Base-by-base conservation (phyloP, 208 protist species). In the Crithidia sp. region DNA sequence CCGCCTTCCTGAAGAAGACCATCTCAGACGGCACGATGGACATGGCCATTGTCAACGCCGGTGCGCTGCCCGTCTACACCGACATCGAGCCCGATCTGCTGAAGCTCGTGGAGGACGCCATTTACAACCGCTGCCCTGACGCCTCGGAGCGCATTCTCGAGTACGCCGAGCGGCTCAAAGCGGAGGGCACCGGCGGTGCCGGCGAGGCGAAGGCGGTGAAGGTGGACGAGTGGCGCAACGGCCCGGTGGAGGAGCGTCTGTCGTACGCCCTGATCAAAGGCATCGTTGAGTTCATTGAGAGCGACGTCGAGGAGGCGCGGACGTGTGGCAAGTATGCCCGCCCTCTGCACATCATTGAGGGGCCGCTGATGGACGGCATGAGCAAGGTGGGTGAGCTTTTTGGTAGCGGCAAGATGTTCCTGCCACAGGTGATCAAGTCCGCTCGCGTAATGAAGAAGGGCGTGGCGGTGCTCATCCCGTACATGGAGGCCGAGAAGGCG, bases 11-110 rank as follows among this genome's bases (percentile, higher is more conserved):
- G 2, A 93, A 97, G 73, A 84, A 98, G 71, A 91, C 86, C 39
- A 95, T 97, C 69, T 36, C 70, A 7, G 72, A 84, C 14, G 65
- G 72, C n/a, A 95, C 90, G 57, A 97, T 99, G 86, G 97, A 99
- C 82, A 98, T 99, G 96, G 98, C 94, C 65, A 99, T 99, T 65
- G 97, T 99, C 19, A 99, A 99, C 76, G 96, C 97, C 14, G 97
- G 96, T 44, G 84, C 79, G 2, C 74, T 99, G 59, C 95, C 95
- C 36, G 85, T 99, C 65, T 99, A 99, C 86, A 87, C 96, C 64
- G 95, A 99, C 76, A 99, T 99, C 65, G 70, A 82, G 28, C 69
- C 85, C 28, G 82, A 96, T 7, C 82, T 98, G 12, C 83, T 96
- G 17, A 65, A 88, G 50, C 80, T 99, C 4, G 74, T 86, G 61